Evolutionary conservation across 1,139 yeast genomes (phyloP).

Genomic region (Candida dubliniensis): DNA sequence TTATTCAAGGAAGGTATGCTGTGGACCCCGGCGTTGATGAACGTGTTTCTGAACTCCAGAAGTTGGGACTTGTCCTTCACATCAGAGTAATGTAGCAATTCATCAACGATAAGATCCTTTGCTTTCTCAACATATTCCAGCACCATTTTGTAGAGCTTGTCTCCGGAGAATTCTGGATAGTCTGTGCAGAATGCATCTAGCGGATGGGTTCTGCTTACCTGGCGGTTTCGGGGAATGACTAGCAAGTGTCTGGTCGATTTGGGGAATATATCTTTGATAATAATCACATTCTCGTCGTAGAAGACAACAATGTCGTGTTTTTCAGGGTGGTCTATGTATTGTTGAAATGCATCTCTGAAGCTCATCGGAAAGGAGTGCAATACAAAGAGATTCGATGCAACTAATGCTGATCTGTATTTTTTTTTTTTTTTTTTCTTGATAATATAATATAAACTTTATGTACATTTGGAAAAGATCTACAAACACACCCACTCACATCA

Average conservation of each 20-base stretch:
- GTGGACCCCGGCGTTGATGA: constrained; percentile 66
- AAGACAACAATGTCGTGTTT: constrained; percentile 30
- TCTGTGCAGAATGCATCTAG: constrained; percentile 46
- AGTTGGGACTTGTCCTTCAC: constrained; percentile 12
- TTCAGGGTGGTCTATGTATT: constrained; percentile 34
- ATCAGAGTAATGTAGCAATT: constrained; percentile 24
- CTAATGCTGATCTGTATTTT: no score
- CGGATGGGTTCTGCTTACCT: constrained; percentile 51
- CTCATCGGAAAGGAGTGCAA: constrained; percentile 22
- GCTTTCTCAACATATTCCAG: constrained; percentile 44
- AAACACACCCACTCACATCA: no score
- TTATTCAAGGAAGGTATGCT: constrained; percentile 68
- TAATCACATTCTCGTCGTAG: constrained; percentile 53
- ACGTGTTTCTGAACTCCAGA: constrained; percentile 28
- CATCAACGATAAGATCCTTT: constrained; percentile 36
- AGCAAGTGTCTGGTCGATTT: constrained; percentile 63
- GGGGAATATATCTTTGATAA: constrained; percentile 63
- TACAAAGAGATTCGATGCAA: no score
- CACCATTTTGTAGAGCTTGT: constrained; percentile 31
- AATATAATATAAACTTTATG: no score
- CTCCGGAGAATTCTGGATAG: constrained; percentile 14
- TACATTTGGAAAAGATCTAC: no score
- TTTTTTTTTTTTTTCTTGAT: no score
- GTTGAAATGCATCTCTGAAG: constrained; percentile 34
- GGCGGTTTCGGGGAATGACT: constrained; percentile 53